phyloP scores from a whole-genome alignment of 2,329 filamentous ascomycete genomes.

The Sphaerulina vaccinii region DNA sequence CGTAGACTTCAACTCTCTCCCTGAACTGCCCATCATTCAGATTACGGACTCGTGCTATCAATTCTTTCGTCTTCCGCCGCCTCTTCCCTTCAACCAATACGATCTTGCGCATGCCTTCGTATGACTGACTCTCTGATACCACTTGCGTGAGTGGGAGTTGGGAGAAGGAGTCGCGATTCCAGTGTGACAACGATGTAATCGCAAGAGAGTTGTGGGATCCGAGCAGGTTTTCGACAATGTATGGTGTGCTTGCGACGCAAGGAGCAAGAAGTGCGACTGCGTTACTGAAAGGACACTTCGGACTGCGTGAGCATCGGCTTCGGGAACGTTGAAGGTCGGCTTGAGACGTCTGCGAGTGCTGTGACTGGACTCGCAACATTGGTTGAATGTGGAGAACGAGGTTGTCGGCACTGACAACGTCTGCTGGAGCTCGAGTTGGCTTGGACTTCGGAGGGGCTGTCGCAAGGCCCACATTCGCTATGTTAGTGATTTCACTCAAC shows the following conservation, averaged over 20 bases:
- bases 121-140: slow-evolving; percentile 37
- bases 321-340: slow-evolving; percentile 2
- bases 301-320: slow-evolving; percentile 11
- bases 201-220: slow-evolving; percentile 22
- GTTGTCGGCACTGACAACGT: slow-evolving; percentile 12
- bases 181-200: slow-evolving; percentile 25
- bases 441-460: not conserved
- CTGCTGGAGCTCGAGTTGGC: slow-evolving; percentile 7
- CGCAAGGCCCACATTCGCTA: slow-evolving; percentile 6
- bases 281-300: slow-evolving; percentile 25
- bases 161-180: slow-evolving; percentile 34
- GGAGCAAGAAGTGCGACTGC: slow-evolving; percentile 31
- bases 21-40: slow-evolving; percentile 30
- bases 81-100: slow-evolving; percentile 36
- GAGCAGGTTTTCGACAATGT: slow-evolving; percentile 33
- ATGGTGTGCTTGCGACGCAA: slow-evolving; percentile 33
- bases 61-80: slow-evolving; percentile 14
- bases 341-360: slow-evolving; percentile 11
- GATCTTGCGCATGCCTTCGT: slow-evolving; percentile 34
- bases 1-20: slow-evolving; percentile 34
- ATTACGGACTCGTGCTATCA: not conserved
- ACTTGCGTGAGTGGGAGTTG: slow-evolving; percentile 22
- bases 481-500: slow-evolving; percentile 22
- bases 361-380: not conserved
- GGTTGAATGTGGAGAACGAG: slow-evolving; percentile 5